Evolutionary conservation across 1,139 yeast genomes (phyloP), one percentile per base, ranked within the genome.

Genomic region (Lodderomyces parapsilosis): DNA sequence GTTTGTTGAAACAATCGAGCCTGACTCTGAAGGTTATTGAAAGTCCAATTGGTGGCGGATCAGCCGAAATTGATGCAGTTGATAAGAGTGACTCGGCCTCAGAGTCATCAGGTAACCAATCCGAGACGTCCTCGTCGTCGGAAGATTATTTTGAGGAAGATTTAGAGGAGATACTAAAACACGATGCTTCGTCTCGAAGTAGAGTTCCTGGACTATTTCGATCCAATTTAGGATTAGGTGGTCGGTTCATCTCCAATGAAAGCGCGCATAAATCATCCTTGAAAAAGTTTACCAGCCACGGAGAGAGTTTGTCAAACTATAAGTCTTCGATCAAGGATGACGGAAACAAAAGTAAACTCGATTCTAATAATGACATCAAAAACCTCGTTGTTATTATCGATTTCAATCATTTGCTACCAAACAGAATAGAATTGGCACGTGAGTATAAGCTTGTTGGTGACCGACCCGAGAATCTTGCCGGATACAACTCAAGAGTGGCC

Each of bases 401-500:
- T 58, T 85, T 85, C 58, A 68, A 78, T 20, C 77, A 83, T 55
- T 63, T 90, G 42, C 73, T 90, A 36, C 96, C 96, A 0, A 86
- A 90, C 23, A 82, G 85, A 49, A 74, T 77, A 57, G 90, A 86
- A 44, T 65, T 91, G 38, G 97, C 96, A 0, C 67, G 76, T 25
- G 93, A 86, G 50, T 91, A 90, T 59, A 68, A 82, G 38, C 77
- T 89, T 1, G 62, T 81, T 42, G 95, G 94, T 1, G 83, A 74
- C 17, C 58, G 80, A 1, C 86, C 94, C 0, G 83, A 79, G 40
- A 76, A 70, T 25, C 63, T 88, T 40, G 90, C 95, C 0, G 62
- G 68, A 8, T 80, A 84, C 57, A 91, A 91, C 58, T 78, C 89
- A 3, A 65, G 66, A n/a, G 83, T 90, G 1, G 96, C 97, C 0